Base-by-base conservation (phyloP, 2,329 filamentous ascomycete genomes). In the Madurella mycetomatis region DNA sequence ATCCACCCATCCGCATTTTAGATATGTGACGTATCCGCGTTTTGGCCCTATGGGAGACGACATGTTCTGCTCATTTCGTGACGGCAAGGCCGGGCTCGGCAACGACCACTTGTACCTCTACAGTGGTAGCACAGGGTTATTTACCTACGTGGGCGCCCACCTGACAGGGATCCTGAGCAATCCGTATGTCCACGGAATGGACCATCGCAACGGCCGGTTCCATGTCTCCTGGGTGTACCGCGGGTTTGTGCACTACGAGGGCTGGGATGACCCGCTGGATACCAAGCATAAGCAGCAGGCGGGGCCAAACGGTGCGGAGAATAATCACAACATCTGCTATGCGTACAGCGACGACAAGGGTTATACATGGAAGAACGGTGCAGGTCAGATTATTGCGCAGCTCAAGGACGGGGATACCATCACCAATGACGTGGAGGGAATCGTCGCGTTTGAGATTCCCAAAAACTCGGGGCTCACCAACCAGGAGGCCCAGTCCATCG, bases 281-380 rank as follows among this genome's bases (percentile, higher is more conserved):
- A 69, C 65, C 12, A 66, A 73, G 61, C 72, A 75, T 58, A 74
- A 74, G 62, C 63, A 65, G 58, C 72, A 75, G 57, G 67, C 69
- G 9, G 73, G 73, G 2, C 73, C 73, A 1, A 75, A 76, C 59
- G 67, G 69, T 2, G 71, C 71, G 0, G 70, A 67, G 51, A 80
- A 78, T 13, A 80, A 80, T 58, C 73, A 77, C 58, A 68, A 78
- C 54, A 70, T 80, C 42, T 78, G 75, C 63, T 77, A 77, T 52
- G 73, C 75, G 2, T 71, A 73, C 54, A 75, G 73, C n/a, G 69
- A 74, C 16, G 73, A 78, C 54, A 64, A 67, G 17, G 76, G 76
- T 0, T 59, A 60, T 1, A 72, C 64, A 0, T 79, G 76, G 76
- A 70, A 67, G 34, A 73, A 72, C n/a, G 70, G 69, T 0, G 64